Evolutionary conservation across 1,284 basidiomycete species (phyloP), one percentile per base, ranked within the genome.

Genomic region (Moesziomyces sp.): DNA sequence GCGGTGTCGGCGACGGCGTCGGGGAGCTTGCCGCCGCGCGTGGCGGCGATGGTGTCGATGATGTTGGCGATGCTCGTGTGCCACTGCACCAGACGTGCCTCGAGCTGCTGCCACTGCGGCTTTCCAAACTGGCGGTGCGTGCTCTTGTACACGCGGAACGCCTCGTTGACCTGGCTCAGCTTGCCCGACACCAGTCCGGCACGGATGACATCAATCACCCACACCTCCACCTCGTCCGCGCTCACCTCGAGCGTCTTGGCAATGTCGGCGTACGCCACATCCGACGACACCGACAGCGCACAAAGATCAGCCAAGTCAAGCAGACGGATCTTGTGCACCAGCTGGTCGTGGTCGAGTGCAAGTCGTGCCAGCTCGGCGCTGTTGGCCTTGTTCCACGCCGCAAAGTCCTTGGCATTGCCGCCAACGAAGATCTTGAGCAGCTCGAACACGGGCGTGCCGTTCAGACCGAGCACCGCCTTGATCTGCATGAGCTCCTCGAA

Each of bases 201-300:
- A 11, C 82, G 78, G 47, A 84, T 83, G 33, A 84, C 81, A 44
- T 84, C 82, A 50, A 84, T 84, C n/a, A 84, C 78, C 82, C 82
- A 83, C 16, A 64, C 45, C 69, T 84, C 82, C 5, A 84, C 82
- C n/a, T 82, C 78, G 33, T 71, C 70, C 24, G 66, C 50, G 5
- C 44, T 28, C 21, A 82, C 67, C 16, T 68, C 46, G 42, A 83
- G 62, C 24, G 65, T 64, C 21, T 58, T 26, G 7, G 81, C 77
- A 19, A 83, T 82, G 43, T 63, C 54, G 5, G 57, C 33, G 70
- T 83, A 83, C 8, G 72, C 46, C 3, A 83, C 82, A 50, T 83
- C 81, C 38, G 72, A 46, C 18, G 76, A 78, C 19, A 83, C 73
- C 24, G 58, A 60, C 19, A 71, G 61, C 5, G 80, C 78, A 48